phyloP scores from a whole-genome alignment of 306 rosid species.

The Gynostemma pentaphyllum region DNA sequence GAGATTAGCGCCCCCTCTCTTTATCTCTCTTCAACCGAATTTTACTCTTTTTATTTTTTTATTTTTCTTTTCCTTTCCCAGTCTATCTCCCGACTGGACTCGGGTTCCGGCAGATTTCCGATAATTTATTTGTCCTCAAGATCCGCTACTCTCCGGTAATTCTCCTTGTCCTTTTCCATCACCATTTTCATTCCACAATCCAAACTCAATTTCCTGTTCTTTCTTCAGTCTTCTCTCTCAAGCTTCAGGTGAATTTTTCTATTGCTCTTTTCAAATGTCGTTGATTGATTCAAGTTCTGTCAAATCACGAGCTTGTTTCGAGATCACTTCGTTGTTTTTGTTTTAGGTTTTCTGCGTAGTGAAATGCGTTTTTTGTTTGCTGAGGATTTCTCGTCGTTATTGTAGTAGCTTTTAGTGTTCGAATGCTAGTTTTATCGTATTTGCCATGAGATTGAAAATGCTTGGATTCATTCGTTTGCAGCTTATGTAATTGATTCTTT shows the following conservation, averaged over 20 bases:
- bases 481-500: not conserved
- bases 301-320: not conserved
- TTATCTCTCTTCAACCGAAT: slow-evolving; percentile 9
- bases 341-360: slow-evolving; percentile 1
- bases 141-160: slow-evolving; percentile 11
- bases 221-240: not conserved
- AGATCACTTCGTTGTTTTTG: not conserved
- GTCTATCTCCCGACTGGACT: not conserved
- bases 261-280: not conserved
- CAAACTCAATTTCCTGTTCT: not conserved
- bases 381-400: slow-evolving; percentile 7
- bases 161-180: not conserved
- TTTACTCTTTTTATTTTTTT: slow-evolving; percentile 1
- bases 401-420: not conserved
- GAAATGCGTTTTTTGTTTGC: not conserved
- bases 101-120: slow-evolving; percentile 6
- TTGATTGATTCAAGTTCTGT: not conserved
- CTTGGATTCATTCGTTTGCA: not conserved
- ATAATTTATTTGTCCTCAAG: not conserved
- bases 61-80: too few relatives aligned
- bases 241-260: not conserved
- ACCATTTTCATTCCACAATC: not conserved
- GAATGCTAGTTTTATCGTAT: not conserved
- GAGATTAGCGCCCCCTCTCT: not conserved
- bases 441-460: not conserved